Conservation (phyloP, 805 yeast genomes). For the Candida loeiensis region DNA sequence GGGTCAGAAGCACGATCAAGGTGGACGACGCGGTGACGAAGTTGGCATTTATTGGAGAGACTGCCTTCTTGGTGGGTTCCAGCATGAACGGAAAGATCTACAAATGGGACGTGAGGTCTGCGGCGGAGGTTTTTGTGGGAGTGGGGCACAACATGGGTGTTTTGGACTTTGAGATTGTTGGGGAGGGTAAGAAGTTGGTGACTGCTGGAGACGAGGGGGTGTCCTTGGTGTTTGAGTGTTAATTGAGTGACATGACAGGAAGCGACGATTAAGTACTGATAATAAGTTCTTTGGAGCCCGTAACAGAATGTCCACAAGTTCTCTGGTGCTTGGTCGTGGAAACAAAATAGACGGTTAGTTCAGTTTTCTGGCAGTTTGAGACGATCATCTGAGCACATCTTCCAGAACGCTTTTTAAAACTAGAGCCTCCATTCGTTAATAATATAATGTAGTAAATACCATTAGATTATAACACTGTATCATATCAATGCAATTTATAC, state of each 20-base stretch:
- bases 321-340: too few species aligned
- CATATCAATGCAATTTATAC: not conserved
- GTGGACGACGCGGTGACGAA: constrained; percentile 84
- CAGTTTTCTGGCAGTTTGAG: too few species aligned
- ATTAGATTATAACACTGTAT: not conserved
- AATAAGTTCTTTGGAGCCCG: too few species aligned
- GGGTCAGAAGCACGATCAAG: constrained; percentile 66
- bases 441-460: not conserved
- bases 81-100: constrained; percentile 83
- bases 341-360: too few species aligned
- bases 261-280: too few species aligned
- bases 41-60: constrained; percentile 57
- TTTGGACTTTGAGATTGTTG: constrained; percentile 72
- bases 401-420: too few species aligned
- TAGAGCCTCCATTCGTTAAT: too few species aligned
- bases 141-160: constrained; percentile 95
- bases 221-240: constrained; percentile 56
- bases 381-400: too few species aligned
- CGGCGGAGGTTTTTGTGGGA: constrained; percentile 71
- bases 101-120: constrained; percentile 87
- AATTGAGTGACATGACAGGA: not conserved
- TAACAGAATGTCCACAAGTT: too few species aligned
- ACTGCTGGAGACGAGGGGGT: constrained; percentile 99
- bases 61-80: constrained; percentile 63
- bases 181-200: constrained; percentile 63